Evolutionary conservation across 2,329 filamentous ascomycete genomes (phyloP), one percentile per base, ranked within the genome.

Genomic region (Fusarium incarnatum): DNA sequence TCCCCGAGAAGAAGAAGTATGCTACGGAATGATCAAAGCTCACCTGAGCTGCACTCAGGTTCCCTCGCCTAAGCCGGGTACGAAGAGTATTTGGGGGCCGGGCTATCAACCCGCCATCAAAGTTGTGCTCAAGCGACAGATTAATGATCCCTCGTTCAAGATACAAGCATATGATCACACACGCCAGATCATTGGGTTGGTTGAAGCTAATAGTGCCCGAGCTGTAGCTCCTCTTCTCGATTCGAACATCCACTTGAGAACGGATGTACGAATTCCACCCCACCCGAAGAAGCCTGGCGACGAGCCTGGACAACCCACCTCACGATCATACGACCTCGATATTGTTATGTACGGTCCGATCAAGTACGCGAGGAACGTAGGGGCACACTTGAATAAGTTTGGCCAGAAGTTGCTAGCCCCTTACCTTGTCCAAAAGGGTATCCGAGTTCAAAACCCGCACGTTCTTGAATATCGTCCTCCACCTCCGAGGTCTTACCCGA

Each of bases 271-370:
- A 65, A 89, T 97, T 15, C 87, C 91, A 10, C 83, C 88, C 8
- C 88, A 94, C 45, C 87, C 84, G 44, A 91, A 88, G 74, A 82
- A 83, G 50, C 81, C 83, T 0, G 86, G 85, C n/a, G 93, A 98
- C 73, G 82, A 84, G 37, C 83, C 87, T 18, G 92, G 93, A 37
- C 82, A 87, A 57, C 78, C 84, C 1, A 88, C 87, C 5, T 94
- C 92, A 3, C 82, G 84, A 22, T 80, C 83, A 4, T 89, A 92
- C 64, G 83, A 83, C 15, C 83, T 95, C 27, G 89, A 92, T 23
- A 83, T 97, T 27, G 93, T 93, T 72, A 77, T 98, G 10, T 98
- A 96, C 74, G 94, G 93, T 1, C 90, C 92, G 9, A 85, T 90
- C 40, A 90, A 88, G 60, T 86, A 87, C 65, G 89, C 87, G 5